Percentiles rank a stretch among this genome's conserved stretches.
phyloP scores from a whole-genome alignment of 805 yeast species.

The Nakazawaea holstii region DNA sequence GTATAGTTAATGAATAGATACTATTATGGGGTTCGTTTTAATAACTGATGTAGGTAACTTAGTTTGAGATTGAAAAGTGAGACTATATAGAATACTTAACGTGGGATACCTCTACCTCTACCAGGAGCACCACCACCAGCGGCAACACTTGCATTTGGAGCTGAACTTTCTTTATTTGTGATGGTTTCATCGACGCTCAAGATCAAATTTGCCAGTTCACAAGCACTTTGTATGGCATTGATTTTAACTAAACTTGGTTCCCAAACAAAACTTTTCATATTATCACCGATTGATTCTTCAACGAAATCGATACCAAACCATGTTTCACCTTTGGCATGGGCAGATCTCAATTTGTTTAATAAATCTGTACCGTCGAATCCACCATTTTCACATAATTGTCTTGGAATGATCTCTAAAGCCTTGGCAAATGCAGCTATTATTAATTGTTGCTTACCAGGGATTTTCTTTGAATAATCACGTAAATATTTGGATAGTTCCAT shows the following conservation, averaged over 20 bases:
- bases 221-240: constrained; percentile 92
- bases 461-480: constrained; percentile 79
- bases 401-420: constrained; percentile 92
- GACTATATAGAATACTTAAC: neutral
- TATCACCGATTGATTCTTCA: constrained; percentile 75
- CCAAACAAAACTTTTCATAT: constrained; percentile 87
- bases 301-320: constrained; percentile 94
- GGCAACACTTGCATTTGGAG: constrained; percentile 42
- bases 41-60: neutral
- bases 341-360: constrained; percentile 83
- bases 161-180: constrained; percentile 60
- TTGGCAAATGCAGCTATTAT: constrained; percentile 90
- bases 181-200: constrained; percentile 96
- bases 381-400: constrained; percentile 98
- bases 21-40: neutral
- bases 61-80: neutral
- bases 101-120: constrained; percentile 70
- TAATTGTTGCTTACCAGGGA: constrained; percentile 94
- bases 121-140: constrained; percentile 40
- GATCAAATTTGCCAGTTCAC: constrained; percentile 92
- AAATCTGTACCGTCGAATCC: constrained; percentile 97
- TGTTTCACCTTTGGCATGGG: constrained; percentile 87
- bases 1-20: constrained; percentile 2
- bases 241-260: constrained; percentile 94
- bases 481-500: constrained; percentile 91